Evolutionary conservation across 805 yeast species (phyloP), one percentile per base, ranked within the genome.

Genomic region (Starmerella gropengiesseri): DNA sequence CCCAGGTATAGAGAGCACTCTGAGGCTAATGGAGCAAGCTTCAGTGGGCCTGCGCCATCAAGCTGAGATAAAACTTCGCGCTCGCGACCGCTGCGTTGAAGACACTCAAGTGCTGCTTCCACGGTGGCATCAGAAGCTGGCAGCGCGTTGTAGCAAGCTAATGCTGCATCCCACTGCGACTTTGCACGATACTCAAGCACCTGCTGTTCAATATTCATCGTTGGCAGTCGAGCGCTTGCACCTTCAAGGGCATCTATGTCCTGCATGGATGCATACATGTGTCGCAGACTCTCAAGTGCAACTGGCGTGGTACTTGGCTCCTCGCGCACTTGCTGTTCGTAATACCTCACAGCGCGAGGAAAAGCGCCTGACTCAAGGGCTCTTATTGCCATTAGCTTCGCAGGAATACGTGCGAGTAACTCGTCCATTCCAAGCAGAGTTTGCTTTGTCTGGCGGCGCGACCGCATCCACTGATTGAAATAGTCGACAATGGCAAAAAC

Each of bases 201-300:
- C 56, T 84, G 82, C 47, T 86, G 87, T n/a, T 74, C 71, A 33
- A 85, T 62, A 49, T 76, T 74, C 31, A 75, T 73, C 0, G 80
- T 71, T 2, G 63, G 76, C 52, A 83, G 79, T 46, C 71, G 71
- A 46, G 82, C 77, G 44, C 87, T 63, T 4, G 84, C 75, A 18
- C 98, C 99, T 56, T 82, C 87, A 25, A 91, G 67, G 0, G 95
- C 78, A 64, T 91, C 99, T 28, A 78, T 70, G 55, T 93, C 98
- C 53, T 85, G 89, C 37, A 91, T 75, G 44, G 75, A 80, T 7
- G 94, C 79, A 59, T 91, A 91, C 66, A 87, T 81, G 21, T 71
- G 70, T 53, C 84, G 85, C n/a, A 91, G 49, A 22, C 53, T 54
- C 9, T 54, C 44, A 23, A 56, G 52, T 3, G 60, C 45, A 4